Evolutionary conservation across 1,139 yeast species (phyloP).

Genomic region (Yamadazyma trypodendri): DNA sequence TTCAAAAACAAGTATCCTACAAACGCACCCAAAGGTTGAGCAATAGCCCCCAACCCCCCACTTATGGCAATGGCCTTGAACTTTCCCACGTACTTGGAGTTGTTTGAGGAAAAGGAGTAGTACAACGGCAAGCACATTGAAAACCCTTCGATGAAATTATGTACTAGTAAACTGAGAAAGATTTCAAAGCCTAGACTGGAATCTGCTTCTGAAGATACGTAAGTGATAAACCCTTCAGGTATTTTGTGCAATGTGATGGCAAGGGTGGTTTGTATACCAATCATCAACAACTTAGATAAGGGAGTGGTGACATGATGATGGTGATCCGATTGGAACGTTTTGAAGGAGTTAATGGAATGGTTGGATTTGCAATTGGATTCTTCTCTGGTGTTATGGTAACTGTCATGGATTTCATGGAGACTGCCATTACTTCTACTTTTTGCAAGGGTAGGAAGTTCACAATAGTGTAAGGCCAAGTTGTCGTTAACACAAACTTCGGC

Average conservation of each 20-base stretch:
- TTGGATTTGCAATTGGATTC: constrained; percentile 1
- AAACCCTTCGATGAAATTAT: constrained; percentile 94
- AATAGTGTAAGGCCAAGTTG: constrained; percentile 29
- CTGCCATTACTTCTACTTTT: neutral
- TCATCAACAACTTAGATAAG: constrained; percentile 70
- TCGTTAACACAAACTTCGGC: constrained; percentile 35
- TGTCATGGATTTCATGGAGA: constrained; percentile 9
- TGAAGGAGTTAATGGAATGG: constrained; percentile 6
- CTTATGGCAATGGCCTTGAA: constrained; percentile 64
- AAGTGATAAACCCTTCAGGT: constrained; percentile 93
- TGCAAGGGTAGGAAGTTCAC: constrained; percentile 33
- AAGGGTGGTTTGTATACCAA: constrained; percentile 85
- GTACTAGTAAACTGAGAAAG: constrained; percentile 79
- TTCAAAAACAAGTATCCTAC: constrained; percentile 61
- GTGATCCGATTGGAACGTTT: constrained; percentile 38
- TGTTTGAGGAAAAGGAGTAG: constrained; percentile 47
- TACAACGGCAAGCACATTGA: constrained; percentile 90
- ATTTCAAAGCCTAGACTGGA: constrained; percentile 74
- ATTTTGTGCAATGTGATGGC: constrained; percentile 88
- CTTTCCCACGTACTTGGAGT: constrained; percentile 36
- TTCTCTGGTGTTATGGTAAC: neutral
- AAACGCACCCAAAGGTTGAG: constrained; percentile 89
- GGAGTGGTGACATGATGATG: constrained; percentile 84
- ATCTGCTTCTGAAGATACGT: constrained; percentile 73
- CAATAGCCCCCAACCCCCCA: constrained; percentile 71